Evolutionary conservation across 169 alveolate species (phyloP).

Genomic region (Toxoplasma gondii): DNA sequence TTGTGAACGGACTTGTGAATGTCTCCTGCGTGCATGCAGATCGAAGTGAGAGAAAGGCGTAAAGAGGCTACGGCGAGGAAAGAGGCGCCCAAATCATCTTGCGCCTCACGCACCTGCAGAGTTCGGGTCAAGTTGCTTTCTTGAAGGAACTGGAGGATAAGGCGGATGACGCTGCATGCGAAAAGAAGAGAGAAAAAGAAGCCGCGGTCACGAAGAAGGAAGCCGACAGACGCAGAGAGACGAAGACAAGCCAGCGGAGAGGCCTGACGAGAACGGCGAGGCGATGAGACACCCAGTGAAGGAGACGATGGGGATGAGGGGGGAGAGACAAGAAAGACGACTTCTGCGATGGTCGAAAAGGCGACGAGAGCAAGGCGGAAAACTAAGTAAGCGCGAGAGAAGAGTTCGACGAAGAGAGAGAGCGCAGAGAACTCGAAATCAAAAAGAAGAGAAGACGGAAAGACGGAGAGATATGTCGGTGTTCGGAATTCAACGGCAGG

Average conservation of each 20-base stretch:
- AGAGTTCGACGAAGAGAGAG: not conserved
- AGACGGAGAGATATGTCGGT: not conserved
- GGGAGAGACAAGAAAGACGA: not conserved
- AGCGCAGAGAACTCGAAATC: not conserved
- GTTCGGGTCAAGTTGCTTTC: conserved; percentile 71
- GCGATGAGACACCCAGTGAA: not conserved
- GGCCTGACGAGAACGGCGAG: not conserved
- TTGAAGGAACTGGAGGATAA: conserved; percentile 68
- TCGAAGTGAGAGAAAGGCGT: too few species aligned
- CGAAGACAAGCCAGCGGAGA: not conserved
- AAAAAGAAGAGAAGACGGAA: not conserved
- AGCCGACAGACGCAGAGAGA: not conserved
- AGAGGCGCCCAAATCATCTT: too few species aligned
- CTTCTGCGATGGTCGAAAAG: not conserved
- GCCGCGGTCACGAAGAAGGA: not conserved
- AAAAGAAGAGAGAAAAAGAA: not conserved
- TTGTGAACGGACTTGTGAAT: too few species aligned
- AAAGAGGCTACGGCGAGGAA: too few species aligned
- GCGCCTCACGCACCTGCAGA: conserved; percentile 3
- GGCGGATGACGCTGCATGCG: conserved; percentile 61
- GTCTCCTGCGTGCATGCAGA: too few species aligned
- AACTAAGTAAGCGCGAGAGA: not conserved
- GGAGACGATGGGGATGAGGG: not conserved
- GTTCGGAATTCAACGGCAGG: not conserved
- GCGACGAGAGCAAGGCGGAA: not conserved